Base-by-base conservation (phyloP, 73 alveolate species). In the Stentor coeruleus region DNA sequence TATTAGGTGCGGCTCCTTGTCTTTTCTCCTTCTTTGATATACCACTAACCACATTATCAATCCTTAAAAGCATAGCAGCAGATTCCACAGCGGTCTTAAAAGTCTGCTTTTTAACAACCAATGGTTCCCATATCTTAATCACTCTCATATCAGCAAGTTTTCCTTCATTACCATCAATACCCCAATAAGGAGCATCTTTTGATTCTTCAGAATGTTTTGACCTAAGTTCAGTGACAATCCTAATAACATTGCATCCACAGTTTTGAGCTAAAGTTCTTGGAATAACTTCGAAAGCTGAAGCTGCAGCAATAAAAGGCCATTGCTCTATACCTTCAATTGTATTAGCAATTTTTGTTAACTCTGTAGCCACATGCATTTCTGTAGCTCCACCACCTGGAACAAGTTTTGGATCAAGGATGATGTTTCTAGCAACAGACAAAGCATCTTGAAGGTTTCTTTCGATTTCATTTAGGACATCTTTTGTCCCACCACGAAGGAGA, bases 381-480 rank as follows among this genome's bases (percentile, higher is more conserved):
- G 95, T 93, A 26, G 99, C 99, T 30, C 99, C 99, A 58, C 99
- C 99, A n/a, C 99, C 99, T 26, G 99, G 99, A 37, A 97, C 96
- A 72, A 98, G 95, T 89, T 92, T 94, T 59, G 99, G 99, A 81
- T 98, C 97, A 37, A 94, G 87, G 85, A 96, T 87, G 75, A 98
- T 96, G 92, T 96, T 98, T 76, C 99, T 91, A 26, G 99, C 98
- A 3, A 98, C 99, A 41, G 97, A 95, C 93, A 96, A 93, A 28
- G 98, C 98, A 59, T 98, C 99, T 82, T 97, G 98, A 74, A 92
- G 82, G 89, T 96, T 96, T 74, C 99, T 86, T 77, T 96, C 98
- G 87, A 96, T 93, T 83, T 96, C 99, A 75, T 96, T 95, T 81
- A 96, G 93, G 84, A 96, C 99, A 85, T 96, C 99, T 92, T 96